Conservation (phyloP, 768 basidiomycete species). For the Cystobasidium onofrii region DNA sequence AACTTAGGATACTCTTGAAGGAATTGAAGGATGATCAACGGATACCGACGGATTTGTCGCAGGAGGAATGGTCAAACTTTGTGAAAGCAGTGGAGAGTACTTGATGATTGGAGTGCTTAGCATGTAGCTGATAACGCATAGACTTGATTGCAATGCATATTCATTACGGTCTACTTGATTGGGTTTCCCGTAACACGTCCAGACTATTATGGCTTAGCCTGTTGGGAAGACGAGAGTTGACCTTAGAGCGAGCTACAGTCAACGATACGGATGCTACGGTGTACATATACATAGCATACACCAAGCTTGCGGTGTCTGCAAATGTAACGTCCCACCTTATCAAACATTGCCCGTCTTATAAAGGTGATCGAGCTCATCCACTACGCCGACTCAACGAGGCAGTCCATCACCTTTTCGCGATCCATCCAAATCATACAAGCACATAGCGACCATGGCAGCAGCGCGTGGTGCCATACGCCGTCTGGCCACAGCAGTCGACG, state of each 20-base stretch:
- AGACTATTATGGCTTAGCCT: too few relatives aligned
- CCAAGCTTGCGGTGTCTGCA: too few relatives aligned
- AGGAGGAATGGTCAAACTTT: constrained; percentile 36
- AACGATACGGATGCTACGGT: too few relatives aligned
- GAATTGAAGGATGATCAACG: constrained; percentile 23
- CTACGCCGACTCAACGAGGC: too few relatives aligned
- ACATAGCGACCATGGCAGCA: not conserved
- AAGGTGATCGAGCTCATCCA: not conserved
- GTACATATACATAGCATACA: too few relatives aligned
- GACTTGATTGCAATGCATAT: not conserved
- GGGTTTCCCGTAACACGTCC: too few relatives aligned
- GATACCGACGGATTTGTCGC: constrained; percentile 32
- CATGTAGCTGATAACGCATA: not conserved
- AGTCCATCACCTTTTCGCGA: too few relatives aligned
- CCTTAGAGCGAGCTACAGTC: too few relatives aligned
- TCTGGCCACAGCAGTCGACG: constrained; percentile 18
- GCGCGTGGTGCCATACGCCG: not conserved
- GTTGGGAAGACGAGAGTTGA: too few relatives aligned
- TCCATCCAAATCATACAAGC: not conserved
- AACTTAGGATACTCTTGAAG: not conserved
- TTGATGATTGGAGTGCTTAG: not conserved
- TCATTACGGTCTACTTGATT: too few relatives aligned
- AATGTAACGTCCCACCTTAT: too few relatives aligned
- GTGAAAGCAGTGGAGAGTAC: not conserved
- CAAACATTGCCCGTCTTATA: too few relatives aligned